phyloP scores from a whole-genome alignment of 1,284 basidiomycete genomes.

The Boletellus deceptivus region DNA sequence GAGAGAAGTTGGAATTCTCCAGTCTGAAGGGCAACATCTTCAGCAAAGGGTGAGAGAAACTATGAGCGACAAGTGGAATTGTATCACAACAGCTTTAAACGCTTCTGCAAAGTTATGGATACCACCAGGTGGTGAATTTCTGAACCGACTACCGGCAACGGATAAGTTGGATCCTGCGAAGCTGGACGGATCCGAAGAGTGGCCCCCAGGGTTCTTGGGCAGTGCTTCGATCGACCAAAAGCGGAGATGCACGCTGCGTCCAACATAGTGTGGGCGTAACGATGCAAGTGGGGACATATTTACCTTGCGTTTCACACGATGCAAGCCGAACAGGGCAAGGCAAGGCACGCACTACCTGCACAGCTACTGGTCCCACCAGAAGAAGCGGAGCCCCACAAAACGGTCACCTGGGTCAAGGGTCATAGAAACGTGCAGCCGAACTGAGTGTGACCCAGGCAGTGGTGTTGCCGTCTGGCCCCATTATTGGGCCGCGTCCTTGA shows the following conservation, averaged over 20 bases:
- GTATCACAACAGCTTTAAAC: constrained; percentile 9
- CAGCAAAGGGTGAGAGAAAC: background rate
- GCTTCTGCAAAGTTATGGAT: background rate
- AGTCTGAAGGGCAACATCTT: constrained; percentile 14
- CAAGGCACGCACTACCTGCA: no score
- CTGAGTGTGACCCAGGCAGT: no score
- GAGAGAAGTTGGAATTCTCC: constrained; percentile 16
- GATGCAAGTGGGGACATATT: background rate
- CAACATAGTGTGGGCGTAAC: constrained; percentile 9
- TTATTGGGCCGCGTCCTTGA: no score
- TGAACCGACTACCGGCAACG: background rate
- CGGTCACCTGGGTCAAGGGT: constrained; percentile 10
- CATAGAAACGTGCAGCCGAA: background rate
- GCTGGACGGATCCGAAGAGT: constrained; percentile 1
- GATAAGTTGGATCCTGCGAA: background rate
- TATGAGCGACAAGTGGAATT: background rate
- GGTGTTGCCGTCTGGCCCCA: no score
- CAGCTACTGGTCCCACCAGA: no score
- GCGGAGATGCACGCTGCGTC: background rate
- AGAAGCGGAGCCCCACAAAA: background rate
- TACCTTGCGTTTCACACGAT: constrained; percentile 17
- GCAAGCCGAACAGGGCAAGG: no score
- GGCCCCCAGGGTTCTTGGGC: background rate
- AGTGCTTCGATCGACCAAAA: constrained; percentile 4
- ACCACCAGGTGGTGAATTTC: background rate